Evolutionary conservation across 495 filamentous ascomycete species (phyloP), one percentile per base, ranked within the genome.

Genomic region (Letharia lupina): DNA sequence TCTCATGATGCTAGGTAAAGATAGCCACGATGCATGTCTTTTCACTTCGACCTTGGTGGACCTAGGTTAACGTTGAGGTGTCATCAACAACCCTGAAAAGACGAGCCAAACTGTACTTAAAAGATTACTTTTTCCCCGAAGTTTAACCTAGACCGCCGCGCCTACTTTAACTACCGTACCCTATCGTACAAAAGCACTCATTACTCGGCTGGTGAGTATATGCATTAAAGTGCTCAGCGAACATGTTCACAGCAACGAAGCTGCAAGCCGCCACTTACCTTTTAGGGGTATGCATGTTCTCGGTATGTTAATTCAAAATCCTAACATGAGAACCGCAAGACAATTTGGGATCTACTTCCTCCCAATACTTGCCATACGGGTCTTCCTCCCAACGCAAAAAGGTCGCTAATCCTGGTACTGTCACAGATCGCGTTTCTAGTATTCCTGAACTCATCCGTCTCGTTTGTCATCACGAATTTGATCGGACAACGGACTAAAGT

Each of bases 391-490:
- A 7, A 16, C 31, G 33, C 33, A 9, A 11, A 18, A 57, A 3
- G 18, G 31, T 35, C 39, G 33, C 33, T 57, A 20, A 57, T 37
- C 16, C 13, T 10, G 0, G 33, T 16, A 4, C 5, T 57, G 13
- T 57, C 7, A 57, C n/a, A 57, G 54, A 99, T 99, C 71, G 89
- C 90, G 44, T 96, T 98, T 79, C 85, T 99, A 63, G 94, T 99
- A 60, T 99, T 97, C 80, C 87, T 99, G 69, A 99, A 98, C 78
- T 89, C 88, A 70, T 89, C 89, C 70, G 80, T 98, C 65, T 93
- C 91, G 42, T 99, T 98, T 76, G 91, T 98, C 61, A 89, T 98
- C 68, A 96, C 92, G 11, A 89, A 96, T 75, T 80, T 96, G 47
- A 86, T 99, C 64, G 90, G 90, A 58, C 78, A 91, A 48, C 84